Base-by-base conservation (phyloP, 2,329 filamentous ascomycete species). In the Xylariaceae sp. region DNA sequence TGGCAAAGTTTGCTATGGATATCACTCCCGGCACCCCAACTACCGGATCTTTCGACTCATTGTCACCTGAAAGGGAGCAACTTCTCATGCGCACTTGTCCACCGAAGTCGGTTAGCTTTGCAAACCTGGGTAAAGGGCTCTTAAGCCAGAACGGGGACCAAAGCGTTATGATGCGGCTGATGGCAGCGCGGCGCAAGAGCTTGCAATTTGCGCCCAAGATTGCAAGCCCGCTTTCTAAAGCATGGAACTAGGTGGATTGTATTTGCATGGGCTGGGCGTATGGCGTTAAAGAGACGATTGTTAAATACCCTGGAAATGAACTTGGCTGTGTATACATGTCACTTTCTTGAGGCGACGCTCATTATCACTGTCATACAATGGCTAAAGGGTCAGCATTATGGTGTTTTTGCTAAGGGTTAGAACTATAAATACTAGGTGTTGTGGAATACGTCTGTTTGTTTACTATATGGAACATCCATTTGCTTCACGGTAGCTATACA, bases 191-290 rank as follows among this genome's bases (percentile, higher is more conserved):
- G 56, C 80, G 89, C 56, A 91, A 90, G 81, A 93, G 87, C 66
- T 69, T 91, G 70, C 87, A 90, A 66, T 91, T 86, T 75, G 87
- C 87, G 26, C 89, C 89, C 24, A 88, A 88, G 72, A 75, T 91
- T 53, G 86, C 82, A 15, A 92, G 89, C 70, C 89, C 89, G 2
- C 73, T 92, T 62, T 80, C 83, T 21, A 83, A 77, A 64, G 74
- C 78, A 21, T 85, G 81, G 82, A 72, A 71, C 18, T 69, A 64
- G 51, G 52, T 33, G 43, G 49, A 52, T 39, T 51, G 30, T 27
- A 9, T 18, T 26, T 36, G 41, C 41, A 50, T 46, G 27, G 42
- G 50, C 13, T 21, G 46, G 46, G 35, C 20, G 37, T 43, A 16
- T 37, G 52, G 52, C 41, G 52, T 55, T 47, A 35, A 36, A 41